Base-by-base conservation (phyloP, 345 rosid genomes). In the Crucihimalaya himalaica region DNA sequence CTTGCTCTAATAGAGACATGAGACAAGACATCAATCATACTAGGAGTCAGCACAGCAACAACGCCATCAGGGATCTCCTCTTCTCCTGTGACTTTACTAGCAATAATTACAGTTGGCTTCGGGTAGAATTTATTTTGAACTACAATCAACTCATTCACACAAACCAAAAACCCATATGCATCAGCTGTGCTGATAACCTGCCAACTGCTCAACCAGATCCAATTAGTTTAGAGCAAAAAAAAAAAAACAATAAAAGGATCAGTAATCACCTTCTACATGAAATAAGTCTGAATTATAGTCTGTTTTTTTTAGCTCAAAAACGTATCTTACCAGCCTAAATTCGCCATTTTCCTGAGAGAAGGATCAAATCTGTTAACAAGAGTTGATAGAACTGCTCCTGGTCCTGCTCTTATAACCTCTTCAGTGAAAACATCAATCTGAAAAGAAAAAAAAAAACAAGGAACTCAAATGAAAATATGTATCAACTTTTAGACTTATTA, bases 1-100 rank as follows among this genome's bases (percentile, higher is more conserved):
- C 97, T 89, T 80, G 98, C 98, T 71, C 98, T 86, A 58, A 94
- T 97, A 70, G 98, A 94, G 73, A 94, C 96, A 84, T 91, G 98
- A 56, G 98, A 94, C 62, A 94, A 77, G 72, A 94, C 96, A 84
- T 94, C 98, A 54, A 97, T 96, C 97, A 89, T 88, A 77, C 93
- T 86, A 32, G 97, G 90, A 19, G 98, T 94, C 85, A 94, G 83
- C 72, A 94, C 91, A 62, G 98, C 97, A 79, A 91, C 93, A 75
- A 86, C 78, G 69, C 97, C 95, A 71, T 83, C 93, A 23, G 97
- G 98, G 72, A 94, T 88, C 86, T 94, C 98, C 84, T 94, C 98
- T 74, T 91, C 97, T 72, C 98, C 98, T 66, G 77, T 88, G 59
- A 94, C 96, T 80, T 81, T 83, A 78, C 70, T 85, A 74, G 96